phyloP scores from a whole-genome alignment of 2,329 filamentous ascomycete genomes.

The Tetracladium maxilliforme region DNA sequence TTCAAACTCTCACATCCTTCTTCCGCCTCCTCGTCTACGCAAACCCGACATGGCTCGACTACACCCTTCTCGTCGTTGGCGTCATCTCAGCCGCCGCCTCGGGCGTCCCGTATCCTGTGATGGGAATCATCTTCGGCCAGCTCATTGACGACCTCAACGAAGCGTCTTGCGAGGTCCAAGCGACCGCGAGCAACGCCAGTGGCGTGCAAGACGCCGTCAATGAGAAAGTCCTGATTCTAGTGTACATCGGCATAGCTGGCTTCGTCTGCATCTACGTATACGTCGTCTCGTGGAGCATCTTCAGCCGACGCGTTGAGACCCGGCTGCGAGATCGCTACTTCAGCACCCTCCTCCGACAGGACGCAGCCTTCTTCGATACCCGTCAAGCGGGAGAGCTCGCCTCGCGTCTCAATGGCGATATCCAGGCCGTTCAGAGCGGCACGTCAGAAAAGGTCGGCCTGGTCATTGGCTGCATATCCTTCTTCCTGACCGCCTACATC shows the following conservation, averaged over 20 bases:
- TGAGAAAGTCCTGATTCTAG: slow-evolving; percentile 41
- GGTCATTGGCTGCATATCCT: slow-evolving; percentile 36
- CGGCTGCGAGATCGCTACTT: slow-evolving; percentile 37
- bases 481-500: slow-evolving; percentile 42
- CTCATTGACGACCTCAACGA: slow-evolving; percentile 46
- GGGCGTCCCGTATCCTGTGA: slow-evolving; percentile 47
- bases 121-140: slow-evolving; percentile 49
- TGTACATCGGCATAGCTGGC: slow-evolving; percentile 48
- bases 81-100: slow-evolving; percentile 33
- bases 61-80: slow-evolving; percentile 19
- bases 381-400: slow-evolving; percentile 36
- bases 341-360: slow-evolving; percentile 31
- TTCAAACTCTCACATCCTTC: too few species aligned
- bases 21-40: too few species aligned
- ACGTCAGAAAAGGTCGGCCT: slow-evolving; percentile 47
- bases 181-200: slow-evolving; percentile 8
- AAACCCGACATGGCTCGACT: too few species aligned
- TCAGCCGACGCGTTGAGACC: slow-evolving; percentile 36
- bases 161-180: slow-evolving; percentile 31
- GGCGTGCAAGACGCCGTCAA: slow-evolving; percentile 27
- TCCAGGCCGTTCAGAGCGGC: slow-evolving; percentile 40
- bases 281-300: slow-evolving; percentile 41
- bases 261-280: slow-evolving; percentile 51
- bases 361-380: slow-evolving; percentile 37
- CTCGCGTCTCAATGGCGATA: slow-evolving; percentile 38